Percentiles rank a stretch among this genome's conserved stretches.
phyloP scores from a whole-genome alignment of 768 basidiomycete species.

The Antrodiella citrinella region DNA sequence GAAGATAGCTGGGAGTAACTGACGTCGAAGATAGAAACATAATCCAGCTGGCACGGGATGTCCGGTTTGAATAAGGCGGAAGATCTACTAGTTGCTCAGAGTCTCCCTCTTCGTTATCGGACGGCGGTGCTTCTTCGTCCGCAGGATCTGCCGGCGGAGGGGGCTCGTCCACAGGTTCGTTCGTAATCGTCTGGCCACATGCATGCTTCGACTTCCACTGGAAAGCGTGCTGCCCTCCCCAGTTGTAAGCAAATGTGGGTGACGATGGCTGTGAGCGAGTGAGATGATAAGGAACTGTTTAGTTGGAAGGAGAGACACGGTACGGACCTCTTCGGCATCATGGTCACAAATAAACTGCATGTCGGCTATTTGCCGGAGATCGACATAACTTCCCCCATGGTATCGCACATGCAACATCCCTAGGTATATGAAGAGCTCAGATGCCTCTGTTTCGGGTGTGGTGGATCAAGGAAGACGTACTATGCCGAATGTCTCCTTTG shows the following conservation, averaged over 20 bases:
- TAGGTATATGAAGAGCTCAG: no score
- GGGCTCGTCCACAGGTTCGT: not conserved
- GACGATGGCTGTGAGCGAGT: constrained; percentile 8
- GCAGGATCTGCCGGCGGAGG: not conserved
- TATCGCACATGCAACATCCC: constrained; percentile 18
- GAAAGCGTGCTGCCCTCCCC: constrained; percentile 23
- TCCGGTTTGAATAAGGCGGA: constrained; percentile 4
- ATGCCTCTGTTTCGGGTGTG: no score
- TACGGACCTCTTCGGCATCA: constrained; percentile 19
- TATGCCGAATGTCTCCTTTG: constrained; percentile 2
- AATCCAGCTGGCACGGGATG: constrained; percentile 5
- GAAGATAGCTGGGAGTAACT: constrained; percentile 1
- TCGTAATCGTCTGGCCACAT: constrained; percentile 9
- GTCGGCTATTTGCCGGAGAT: constrained; percentile 17
- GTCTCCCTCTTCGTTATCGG: constrained; percentile 8
- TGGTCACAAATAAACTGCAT: constrained; percentile 22
- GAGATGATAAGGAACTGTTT: constrained; percentile 15
- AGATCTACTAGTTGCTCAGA: constrained; percentile 11
- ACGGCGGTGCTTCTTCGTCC: constrained; percentile 3
- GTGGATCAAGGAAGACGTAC: constrained; percentile 6
- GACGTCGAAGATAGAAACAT: constrained; percentile 14
- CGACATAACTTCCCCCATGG: constrained; percentile 22
- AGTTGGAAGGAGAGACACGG: not conserved
- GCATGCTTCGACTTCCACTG: constrained; percentile 22
- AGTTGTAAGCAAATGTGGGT: constrained; percentile 11